Conservation (phyloP, 306 rosid species). For the Lathyrus aphaca region DNA sequence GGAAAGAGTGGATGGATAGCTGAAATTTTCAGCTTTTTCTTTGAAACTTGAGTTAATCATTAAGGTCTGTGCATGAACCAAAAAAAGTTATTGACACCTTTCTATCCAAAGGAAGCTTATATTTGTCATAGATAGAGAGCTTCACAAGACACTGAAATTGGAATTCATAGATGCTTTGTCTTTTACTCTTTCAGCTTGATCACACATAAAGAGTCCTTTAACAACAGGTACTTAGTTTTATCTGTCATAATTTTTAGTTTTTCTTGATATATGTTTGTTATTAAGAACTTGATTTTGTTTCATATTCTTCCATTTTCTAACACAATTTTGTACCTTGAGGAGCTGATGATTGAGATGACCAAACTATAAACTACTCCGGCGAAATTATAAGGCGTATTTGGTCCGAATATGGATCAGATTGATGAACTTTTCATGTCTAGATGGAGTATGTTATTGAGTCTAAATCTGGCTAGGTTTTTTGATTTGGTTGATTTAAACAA, state of each 20-base stretch:
- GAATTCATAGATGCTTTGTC: conserved; percentile 40
- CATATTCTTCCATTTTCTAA: conserved; percentile 28
- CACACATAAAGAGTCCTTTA: conserved; percentile 30
- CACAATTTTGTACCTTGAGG: conserved; percentile 25
- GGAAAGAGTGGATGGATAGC: conserved; percentile 41
- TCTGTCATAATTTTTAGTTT: conserved; percentile 30
- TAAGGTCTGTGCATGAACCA: conserved; percentile 33
- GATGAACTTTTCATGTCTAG: background rate
- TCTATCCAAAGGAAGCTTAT: conserved; percentile 53
- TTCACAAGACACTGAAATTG: conserved; percentile 49
- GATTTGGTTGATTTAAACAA: conserved; percentile 22
- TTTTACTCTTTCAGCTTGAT: conserved; percentile 17
- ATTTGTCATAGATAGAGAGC: conserved; percentile 15
- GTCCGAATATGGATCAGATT: background rate
- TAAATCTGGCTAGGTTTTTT: background rate
- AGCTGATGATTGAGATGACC: conserved; percentile 31
- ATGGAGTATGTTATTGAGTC: background rate
- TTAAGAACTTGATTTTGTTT: conserved; percentile 22
- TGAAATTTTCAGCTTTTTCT: conserved; percentile 44
- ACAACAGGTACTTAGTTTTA: conserved; percentile 38
- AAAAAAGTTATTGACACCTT: conserved; percentile 57
- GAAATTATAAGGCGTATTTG: background rate
- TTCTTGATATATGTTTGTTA: background rate
- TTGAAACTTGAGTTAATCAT: conserved; percentile 41
- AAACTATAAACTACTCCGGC: background rate